Evolutionary conservation across 345 rosid genomes (phyloP), one percentile per base, ranked within the genome.

Genomic region (Salix udensis): DNA sequence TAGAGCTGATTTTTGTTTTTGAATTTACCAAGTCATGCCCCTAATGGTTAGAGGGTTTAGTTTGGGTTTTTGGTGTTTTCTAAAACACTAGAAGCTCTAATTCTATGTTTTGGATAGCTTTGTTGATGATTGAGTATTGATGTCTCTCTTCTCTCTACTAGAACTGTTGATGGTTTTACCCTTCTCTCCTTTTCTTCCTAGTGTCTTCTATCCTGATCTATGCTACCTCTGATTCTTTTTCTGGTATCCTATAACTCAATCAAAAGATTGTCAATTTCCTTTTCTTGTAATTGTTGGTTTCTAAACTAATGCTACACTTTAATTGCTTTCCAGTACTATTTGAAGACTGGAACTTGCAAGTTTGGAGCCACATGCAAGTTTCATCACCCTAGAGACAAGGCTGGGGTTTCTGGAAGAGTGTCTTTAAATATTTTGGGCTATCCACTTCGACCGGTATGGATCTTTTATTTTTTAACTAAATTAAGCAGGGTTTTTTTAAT

Each of bases 331-430:
- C 89, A 96, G 99, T 94, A 91, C 87, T 96, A 89, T 80, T 83
- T 96, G 83, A 94, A 92, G 89, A 96, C 98, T 52, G 99, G 99
- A 82, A 94, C 97, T n/a, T 96, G 99, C 87, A 96, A 91, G 86
- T 96, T 96, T 88, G 99, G 99, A 77, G 97, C 94, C 77, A 96
- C 99, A 75, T 96, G 99, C 92, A 96, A 94, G 88, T 96, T 96
- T 84, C 94, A 96, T 86, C 99, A 96, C 85, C 99, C 99, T 44
- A 91, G 88, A 85, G 93, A 92, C 78, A 92, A 90, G 86, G 99
- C 98, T 84, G 99, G 97, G 53, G 87, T 90, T 84, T 90, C 93
- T 73, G 98, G 92, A 82, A 86, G 92, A 78, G 97, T 94, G 76
- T 86, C 98, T 53, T 90, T 96, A 82, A 96, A 96, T 84, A 77